These are phyloP conservation scores for Ceratonia siliqua DNA, from an alignment of 306 rosid species.

Conservation along the genomic window DNA sequence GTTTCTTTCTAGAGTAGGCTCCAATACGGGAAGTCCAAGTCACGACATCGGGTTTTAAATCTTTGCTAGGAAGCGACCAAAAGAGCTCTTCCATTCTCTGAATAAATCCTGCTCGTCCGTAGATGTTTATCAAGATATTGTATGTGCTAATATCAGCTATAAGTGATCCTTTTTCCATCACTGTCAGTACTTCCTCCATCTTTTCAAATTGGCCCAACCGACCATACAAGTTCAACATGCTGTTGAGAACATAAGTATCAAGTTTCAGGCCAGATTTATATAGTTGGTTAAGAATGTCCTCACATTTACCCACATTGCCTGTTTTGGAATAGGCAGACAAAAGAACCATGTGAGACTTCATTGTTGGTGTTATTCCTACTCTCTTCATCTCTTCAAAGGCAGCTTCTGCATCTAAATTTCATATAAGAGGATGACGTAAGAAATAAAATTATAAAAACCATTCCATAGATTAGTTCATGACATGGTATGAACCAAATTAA, in stretches of 20 bases:
- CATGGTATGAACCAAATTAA: background rate
- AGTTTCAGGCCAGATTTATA: constrained; percentile 68
- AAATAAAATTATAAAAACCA: background rate
- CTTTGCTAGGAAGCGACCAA: constrained; percentile 50
- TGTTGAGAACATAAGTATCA: constrained; percentile 80
- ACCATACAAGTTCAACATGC: constrained; percentile 85
- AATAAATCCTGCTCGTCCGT: constrained; percentile 80
- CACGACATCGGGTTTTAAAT: constrained; percentile 80
- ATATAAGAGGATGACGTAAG: background rate
- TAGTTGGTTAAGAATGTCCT: constrained; percentile 72
- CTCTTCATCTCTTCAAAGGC: constrained; percentile 79
- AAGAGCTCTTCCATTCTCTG: constrained; percentile 77
- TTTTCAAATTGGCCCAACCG: constrained; percentile 71
- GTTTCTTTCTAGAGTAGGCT: constrained; percentile 86
- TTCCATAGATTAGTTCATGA: background rate
- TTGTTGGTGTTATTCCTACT: constrained; percentile 83
- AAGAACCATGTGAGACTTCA: constrained; percentile 96
- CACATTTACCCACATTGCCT: constrained; percentile 74
- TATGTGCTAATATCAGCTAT: constrained; percentile 75
- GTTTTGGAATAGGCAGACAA: constrained; percentile 72
- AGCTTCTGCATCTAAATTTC: constrained; percentile 65
- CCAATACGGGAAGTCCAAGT: constrained; percentile 95
- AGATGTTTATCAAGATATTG: constrained; percentile 74
- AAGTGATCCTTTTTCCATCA: constrained; percentile 68
- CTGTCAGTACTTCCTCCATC: constrained; percentile 73